Percentiles rank a stretch among this genome's conserved stretches.
These are phyloP conservation scores for Metschnikowia colocasiae DNA, from an alignment of 805 yeast species.

Conservation along the genomic window DNA sequence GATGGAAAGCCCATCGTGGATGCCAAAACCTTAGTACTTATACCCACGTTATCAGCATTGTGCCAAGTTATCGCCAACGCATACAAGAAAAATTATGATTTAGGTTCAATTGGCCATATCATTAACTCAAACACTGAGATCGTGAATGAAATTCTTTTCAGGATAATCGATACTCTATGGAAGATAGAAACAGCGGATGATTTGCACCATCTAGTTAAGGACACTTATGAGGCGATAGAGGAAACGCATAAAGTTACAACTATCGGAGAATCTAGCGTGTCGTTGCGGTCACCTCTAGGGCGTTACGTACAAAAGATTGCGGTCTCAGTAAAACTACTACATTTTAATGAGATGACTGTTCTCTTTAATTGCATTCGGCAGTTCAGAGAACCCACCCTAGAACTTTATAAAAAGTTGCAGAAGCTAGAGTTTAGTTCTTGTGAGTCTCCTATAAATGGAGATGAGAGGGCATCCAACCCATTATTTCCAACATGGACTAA, in stretches of 20 bases:
- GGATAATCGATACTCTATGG: constrained; percentile 35
- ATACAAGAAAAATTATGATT: background rate
- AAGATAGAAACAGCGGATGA: constrained; percentile 45
- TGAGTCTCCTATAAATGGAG: background rate
- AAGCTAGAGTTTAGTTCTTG: background rate
- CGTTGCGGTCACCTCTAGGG: constrained; percentile 36
- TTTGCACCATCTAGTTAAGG: constrained; percentile 35
- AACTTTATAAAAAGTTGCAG: constrained; percentile 11
- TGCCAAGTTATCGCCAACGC: constrained; percentile 8
- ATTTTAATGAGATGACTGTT: constrained; percentile 43
- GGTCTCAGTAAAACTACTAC: constrained; percentile 40
- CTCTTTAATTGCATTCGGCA: constrained; percentile 36
- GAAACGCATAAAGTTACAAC: constrained; percentile 12
- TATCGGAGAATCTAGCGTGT: constrained; percentile 8
- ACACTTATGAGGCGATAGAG: constrained; percentile 11
- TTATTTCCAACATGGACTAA: constrained; percentile 8
- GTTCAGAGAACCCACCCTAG: constrained; percentile 27
- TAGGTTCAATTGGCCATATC: background rate
- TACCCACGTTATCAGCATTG: constrained; percentile 9
- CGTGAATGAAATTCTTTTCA: constrained; percentile 2
- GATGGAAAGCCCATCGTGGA: constrained; percentile 12
- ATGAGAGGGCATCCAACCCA: background rate
- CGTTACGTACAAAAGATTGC: constrained; percentile 40
- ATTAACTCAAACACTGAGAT: background rate
- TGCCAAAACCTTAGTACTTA: constrained; percentile 5